Conservation (phyloP, 2,329 filamentous ascomycete species). For the Alternaria arbusti region DNA sequence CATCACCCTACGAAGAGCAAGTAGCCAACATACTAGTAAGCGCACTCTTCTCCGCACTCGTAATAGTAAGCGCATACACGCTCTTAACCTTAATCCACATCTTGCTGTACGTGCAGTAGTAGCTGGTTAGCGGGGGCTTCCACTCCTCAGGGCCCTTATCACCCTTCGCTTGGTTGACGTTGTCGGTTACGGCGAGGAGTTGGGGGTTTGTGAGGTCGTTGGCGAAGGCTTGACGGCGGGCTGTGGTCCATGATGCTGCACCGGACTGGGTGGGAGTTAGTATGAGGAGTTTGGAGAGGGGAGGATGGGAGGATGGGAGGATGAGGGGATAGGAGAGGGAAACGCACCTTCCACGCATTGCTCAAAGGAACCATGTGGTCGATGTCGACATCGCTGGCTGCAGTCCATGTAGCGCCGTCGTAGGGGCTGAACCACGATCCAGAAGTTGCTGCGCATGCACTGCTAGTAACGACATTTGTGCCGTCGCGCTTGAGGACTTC, state of each 20-base stretch:
- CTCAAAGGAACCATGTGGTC: slow-evolving; percentile 83
- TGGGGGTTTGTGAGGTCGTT: slow-evolving; percentile 80
- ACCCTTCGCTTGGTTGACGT: slow-evolving; percentile 76
- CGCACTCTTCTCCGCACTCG: slow-evolving; percentile 73
- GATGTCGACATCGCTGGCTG: slow-evolving; percentile 75
- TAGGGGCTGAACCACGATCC: slow-evolving; percentile 76
- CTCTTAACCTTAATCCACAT: slow-evolving; percentile 82
- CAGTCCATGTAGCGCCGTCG: slow-evolving; percentile 74
- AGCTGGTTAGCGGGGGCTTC: slow-evolving; percentile 68
- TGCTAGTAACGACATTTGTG: slow-evolving; percentile 63
- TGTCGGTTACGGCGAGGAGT: slow-evolving; percentile 79
- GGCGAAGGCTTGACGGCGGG: slow-evolving; percentile 71
- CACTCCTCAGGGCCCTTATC: slow-evolving; percentile 76
- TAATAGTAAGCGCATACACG: slow-evolving; percentile 72
- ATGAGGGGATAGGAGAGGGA: neutral
- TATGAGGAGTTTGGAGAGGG: neutral
- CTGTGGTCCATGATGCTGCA: slow-evolving; percentile 73
- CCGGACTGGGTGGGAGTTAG: slow-evolving; percentile 59
- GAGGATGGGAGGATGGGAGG: no score
- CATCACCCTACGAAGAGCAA: slow-evolving; percentile 54
- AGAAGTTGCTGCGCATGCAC: slow-evolving; percentile 66
- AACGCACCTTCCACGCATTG: slow-evolving; percentile 75
- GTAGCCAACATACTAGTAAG: slow-evolving; percentile 69
- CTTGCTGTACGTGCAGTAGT: slow-evolving; percentile 79
- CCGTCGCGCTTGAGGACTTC: slow-evolving; percentile 78